Base-by-base conservation (phyloP, 768 basidiomycete species). In the Gymnopilus junonius region DNA sequence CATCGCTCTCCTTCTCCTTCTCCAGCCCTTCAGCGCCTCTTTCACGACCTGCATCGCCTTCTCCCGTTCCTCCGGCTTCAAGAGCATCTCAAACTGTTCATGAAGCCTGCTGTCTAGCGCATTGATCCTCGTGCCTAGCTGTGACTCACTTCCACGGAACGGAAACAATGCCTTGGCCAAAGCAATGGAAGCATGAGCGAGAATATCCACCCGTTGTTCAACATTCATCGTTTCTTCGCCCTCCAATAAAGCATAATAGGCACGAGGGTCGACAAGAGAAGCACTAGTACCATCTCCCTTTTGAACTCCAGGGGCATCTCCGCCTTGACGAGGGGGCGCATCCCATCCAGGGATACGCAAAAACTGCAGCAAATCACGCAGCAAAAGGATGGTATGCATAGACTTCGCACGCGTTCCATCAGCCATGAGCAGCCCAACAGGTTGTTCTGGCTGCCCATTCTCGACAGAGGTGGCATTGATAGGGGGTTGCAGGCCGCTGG, bases 171-270 rank as follows among this genome's bases (percentile, higher is more conserved):
- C 58, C 46, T 66, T 66, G 37, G 65, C 68, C n/a, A 69, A 17
- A 11, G 68, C 63, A 8, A 69, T 61, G 4, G 65, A 64, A 4
- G 63, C 65, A 8, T 66, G 63, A 1, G 65, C 65, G 20, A 69
- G 65, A 14, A 66, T 61, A 29, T 66, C 68, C 1, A 69, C 39
- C 1, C 65, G 65, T 21, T 69, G 65, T 31, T 66, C 65, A 20
- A 66, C 58, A 4, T 61, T 60, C 54, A 65, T 58, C 8, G 37
- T 27, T 23, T 66, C 59, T 17, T 65, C 65, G 23, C 58, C 63
- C 23, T 58, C 59, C 20, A 67, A 27, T 12, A 64, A 15, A 20
- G 39, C 35, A 12, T 61, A 40, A 23, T 46, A 32, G 12, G 55
- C 50, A 29, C 50, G 58, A n/a, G 48, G 29, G 48, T 51, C 31